Evolutionary conservation across 2,329 filamentous ascomycete genomes (phyloP).

Genomic region (Elsinoe arachidis): DNA sequence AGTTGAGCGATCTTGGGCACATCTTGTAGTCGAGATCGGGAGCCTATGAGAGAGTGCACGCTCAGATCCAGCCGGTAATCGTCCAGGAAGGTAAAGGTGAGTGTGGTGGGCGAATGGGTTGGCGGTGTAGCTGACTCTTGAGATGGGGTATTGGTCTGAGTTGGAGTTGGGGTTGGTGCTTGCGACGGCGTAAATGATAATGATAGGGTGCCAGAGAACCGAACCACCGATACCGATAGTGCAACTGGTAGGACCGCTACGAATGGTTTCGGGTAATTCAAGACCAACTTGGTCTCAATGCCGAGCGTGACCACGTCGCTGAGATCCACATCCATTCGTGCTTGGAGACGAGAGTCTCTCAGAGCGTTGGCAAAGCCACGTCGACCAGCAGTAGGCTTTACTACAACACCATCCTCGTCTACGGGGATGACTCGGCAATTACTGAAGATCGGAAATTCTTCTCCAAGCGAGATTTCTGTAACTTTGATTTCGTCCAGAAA

Average conservation of each 20-base stretch:
- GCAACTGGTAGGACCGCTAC: slow-evolving; percentile 88
- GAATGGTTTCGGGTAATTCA: slow-evolving; percentile 88
- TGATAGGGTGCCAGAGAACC: slow-evolving; percentile 89
- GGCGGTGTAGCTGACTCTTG: slow-evolving; percentile 26
- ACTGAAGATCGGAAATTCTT: slow-evolving; percentile 97
- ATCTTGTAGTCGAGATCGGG: slow-evolving; percentile 70
- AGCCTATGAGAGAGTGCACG: slow-evolving; percentile 69
- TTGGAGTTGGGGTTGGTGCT: slow-evolving; percentile 20
- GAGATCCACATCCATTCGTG: slow-evolving; percentile 92
- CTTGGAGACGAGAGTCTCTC: slow-evolving; percentile 72
- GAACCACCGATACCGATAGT: slow-evolving; percentile 79
- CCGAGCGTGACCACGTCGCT: slow-evolving; percentile 93
- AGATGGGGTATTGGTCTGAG: slow-evolving; percentile 18
- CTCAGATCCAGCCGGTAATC: slow-evolving; percentile 80
- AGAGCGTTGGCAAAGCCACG: slow-evolving; percentile 16
- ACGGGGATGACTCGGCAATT: slow-evolving; percentile 95
- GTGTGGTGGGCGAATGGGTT: slow-evolving; percentile 53
- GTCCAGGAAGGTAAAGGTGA: slow-evolving; percentile 89
- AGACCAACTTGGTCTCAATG: slow-evolving; percentile 82
- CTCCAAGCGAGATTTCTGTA: slow-evolving; percentile 85
- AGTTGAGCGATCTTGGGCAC: slow-evolving; percentile 83
- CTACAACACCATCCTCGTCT: slow-evolving; percentile 62
- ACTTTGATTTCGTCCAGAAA: slow-evolving; percentile 91
- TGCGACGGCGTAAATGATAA: slow-evolving; percentile 78
- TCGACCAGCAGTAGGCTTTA: slow-evolving; percentile 32